Conservation (phyloP, 768 basidiomycete species). For the Termitomyces sp. region DNA sequence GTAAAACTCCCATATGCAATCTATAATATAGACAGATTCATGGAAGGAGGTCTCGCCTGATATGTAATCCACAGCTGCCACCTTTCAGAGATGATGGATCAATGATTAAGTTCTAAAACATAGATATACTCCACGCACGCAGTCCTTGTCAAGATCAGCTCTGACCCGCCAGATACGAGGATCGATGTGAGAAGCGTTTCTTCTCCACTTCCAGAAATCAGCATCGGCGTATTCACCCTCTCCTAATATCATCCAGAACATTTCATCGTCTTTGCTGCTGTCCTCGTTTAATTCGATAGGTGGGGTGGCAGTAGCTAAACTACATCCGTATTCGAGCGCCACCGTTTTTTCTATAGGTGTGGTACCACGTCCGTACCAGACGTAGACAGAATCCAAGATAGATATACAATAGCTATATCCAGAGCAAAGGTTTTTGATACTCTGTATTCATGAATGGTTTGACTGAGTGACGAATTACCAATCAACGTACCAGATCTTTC, state of each 20-base stretch:
- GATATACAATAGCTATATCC: slow-evolving; percentile 81
- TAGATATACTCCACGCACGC: slow-evolving; percentile 31
- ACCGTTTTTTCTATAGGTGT: slow-evolving; percentile 51
- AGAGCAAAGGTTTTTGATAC: slow-evolving; percentile 68
- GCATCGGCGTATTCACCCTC: slow-evolving; percentile 71
- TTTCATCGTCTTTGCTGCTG: slow-evolving; percentile 62
- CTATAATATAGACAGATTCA: slow-evolving; percentile 56
- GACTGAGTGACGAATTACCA: background rate
- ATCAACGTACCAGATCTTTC: slow-evolving; percentile 53
- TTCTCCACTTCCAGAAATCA: slow-evolving; percentile 79
- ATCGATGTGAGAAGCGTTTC: slow-evolving; percentile 28
- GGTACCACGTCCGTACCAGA: slow-evolving; percentile 81
- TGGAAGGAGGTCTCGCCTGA: slow-evolving; percentile 31
- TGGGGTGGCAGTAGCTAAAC: slow-evolving; percentile 31
- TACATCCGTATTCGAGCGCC: slow-evolving; percentile 55
- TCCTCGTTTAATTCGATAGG: slow-evolving; percentile 60
- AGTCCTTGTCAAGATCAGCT: slow-evolving; percentile 22
- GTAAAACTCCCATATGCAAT: slow-evolving; percentile 80
- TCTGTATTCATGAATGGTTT: slow-evolving; percentile 27
- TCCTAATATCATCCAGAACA: slow-evolving; percentile 88
- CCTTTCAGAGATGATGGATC: slow-evolving; percentile 27
- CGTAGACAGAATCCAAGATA: slow-evolving; percentile 64
- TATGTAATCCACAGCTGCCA: slow-evolving; percentile 40
- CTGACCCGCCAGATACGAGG: slow-evolving; percentile 63
- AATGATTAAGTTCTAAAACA: background rate